Base-by-base conservation (phyloP, 768 basidiomycete genomes). In the Leccinum rimulosum region DNA sequence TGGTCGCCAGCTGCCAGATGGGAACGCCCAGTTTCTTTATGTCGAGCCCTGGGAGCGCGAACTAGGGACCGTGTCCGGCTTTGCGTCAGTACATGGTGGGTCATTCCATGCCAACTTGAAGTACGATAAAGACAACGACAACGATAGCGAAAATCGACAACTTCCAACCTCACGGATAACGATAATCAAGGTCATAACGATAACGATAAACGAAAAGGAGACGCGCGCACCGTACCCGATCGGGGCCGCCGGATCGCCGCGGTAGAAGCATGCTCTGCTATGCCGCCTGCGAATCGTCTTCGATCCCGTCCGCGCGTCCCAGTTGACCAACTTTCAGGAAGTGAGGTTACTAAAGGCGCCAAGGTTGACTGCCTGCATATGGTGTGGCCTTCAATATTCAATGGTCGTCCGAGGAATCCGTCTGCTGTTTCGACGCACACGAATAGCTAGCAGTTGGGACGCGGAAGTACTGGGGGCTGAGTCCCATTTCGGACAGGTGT, bases 371-470 rank as follows among this genome's bases (percentile, higher is more conserved):
- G 88, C 86, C 70, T 91, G 36, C 36, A 14, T 14, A 36, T 87
- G 6, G 86, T 86, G 68, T 89, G 88, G 11, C 77, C 82, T 22
- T 22, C 22, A 22, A 22, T 22, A 22, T 69, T 89, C 89, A 2
- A 91, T 79, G 0, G 87, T 89, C 89, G 90, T 33, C 88, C 88
- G 30, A 89, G 79, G 27, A 84, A 69, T 1, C 84, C 86, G 47
- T 83, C 80, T 5, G 77, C 76, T 1, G 86, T 88, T 63, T 84
- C 83, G n/a, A 89, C 80, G 8, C 86, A 80, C 28, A 89, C 84
- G 64, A 90, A 88, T 4, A 91, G 75, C 88, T 88, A 89, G 36
- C 86, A 78, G 0, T 87, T 15, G 84, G 83, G n/a, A 89, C 76
- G 60, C 85, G 84, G 72, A 91, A 89, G 11, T 77, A 73, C 22